Evolutionary conservation across 495 filamentous ascomycete species (phyloP).

Genomic region (Pseudotulostoma volvatum): DNA sequence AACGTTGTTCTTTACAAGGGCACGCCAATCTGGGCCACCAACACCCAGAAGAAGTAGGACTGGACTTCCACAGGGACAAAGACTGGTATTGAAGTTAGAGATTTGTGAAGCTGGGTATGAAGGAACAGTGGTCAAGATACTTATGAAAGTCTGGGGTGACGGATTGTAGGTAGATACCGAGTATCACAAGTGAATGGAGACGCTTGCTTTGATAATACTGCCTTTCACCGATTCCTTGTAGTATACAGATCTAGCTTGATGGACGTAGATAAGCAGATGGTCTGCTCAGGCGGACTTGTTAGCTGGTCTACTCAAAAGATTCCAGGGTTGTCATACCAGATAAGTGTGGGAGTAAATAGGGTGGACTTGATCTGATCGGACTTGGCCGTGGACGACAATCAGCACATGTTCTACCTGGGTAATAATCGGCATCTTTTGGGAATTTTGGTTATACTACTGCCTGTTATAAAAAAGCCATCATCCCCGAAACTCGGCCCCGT

Average conservation of each 20-base stretch:
- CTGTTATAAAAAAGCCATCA: no score
- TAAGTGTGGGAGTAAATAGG: no score
- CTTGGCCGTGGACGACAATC: neutral
- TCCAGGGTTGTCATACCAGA: no score
- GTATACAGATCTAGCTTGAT: neutral
- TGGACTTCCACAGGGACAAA: neutral
- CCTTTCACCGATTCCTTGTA: neutral
- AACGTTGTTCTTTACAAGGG: slow-evolving; percentile 14
- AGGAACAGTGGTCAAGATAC: neutral
- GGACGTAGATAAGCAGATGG: neutral
- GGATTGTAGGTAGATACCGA: neutral
- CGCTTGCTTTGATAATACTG: no score
- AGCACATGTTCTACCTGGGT: no score
- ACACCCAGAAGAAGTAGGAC: neutral
- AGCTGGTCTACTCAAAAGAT: neutral
- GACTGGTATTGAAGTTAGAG: neutral
- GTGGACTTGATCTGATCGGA: neutral
- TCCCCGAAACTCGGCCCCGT: no score
- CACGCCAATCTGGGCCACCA: no score
- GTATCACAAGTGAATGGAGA: neutral
- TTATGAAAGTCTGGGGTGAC: no score
- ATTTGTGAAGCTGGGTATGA: neutral
- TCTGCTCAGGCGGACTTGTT: neutral
- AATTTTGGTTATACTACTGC: no score
- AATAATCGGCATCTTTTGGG: no score